phyloP scores from a whole-genome alignment of 345 rosid genomes.

The Arabis alpina region DNA sequence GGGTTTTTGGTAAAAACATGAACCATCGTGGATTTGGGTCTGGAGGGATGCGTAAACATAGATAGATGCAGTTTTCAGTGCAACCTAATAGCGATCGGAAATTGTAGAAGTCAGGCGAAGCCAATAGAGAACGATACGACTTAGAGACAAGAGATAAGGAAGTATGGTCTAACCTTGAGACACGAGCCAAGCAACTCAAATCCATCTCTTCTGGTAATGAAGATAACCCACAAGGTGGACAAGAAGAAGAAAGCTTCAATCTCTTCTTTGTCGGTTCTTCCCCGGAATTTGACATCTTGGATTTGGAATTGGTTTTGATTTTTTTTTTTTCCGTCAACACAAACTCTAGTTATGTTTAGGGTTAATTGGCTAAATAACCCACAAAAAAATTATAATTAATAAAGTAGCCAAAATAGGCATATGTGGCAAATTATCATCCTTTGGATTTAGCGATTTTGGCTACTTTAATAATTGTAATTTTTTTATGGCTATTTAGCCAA shows the following conservation, averaged over 20 bases:
- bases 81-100: not conserved
- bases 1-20: not conserved
- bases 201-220: not conserved
- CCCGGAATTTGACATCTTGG: not conserved
- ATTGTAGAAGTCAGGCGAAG: not conserved
- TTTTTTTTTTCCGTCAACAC: too few species aligned
- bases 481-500: too few species aligned
- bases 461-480: too few species aligned
- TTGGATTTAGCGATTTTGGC: too few species aligned
- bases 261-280: not conserved
- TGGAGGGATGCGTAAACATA: not conserved
- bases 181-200: not conserved
- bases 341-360: too few species aligned
- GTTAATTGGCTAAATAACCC: too few species aligned
- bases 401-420: too few species aligned
- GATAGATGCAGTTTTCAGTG: not conserved
- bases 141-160: conserved; percentile 10
- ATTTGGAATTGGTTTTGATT: too few species aligned
- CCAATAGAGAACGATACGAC: not conserved
- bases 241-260: not conserved
- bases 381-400: too few species aligned
- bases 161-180: conserved; percentile 5
- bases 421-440: too few species aligned
- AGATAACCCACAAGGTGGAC: not conserved
- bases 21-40: not conserved